Conservation (phyloP, 2,329 filamentous ascomycete species). For the Paraconiothyrium sp. region DNA sequence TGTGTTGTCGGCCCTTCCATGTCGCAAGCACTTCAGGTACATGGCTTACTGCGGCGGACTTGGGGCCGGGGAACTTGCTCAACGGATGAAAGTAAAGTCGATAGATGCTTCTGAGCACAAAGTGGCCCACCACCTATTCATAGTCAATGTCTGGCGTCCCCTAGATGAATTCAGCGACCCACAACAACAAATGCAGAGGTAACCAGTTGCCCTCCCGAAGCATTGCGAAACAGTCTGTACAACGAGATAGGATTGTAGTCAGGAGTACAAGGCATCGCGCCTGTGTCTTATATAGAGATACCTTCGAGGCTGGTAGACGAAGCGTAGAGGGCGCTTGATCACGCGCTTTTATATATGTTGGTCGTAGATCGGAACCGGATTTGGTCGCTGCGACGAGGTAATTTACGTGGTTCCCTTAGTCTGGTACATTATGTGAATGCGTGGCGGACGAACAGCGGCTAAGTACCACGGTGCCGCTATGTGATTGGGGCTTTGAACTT, state of each 20-base stretch:
- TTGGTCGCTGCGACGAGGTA: too few species aligned
- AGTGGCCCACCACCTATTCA: slow-evolving; percentile 25
- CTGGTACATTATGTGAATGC: too few species aligned
- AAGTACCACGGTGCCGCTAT: too few species aligned
- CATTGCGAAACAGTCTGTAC: neutral
- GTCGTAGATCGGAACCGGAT: too few species aligned
- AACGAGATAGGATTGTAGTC: neutral
- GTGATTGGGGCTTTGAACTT: too few species aligned
- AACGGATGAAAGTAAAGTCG: slow-evolving; percentile 55
- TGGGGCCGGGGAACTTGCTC: slow-evolving; percentile 56
- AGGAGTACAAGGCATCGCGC: neutral
- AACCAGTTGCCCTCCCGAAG: neutral
- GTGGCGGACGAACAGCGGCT: too few species aligned
- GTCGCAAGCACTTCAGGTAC: slow-evolving; percentile 41
- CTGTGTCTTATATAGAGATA: neutral
- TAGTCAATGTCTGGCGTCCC: neutral
- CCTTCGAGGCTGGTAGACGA: too few species aligned
- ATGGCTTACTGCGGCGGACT: slow-evolving; percentile 44
- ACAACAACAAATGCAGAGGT: neutral
- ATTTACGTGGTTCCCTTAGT: too few species aligned
- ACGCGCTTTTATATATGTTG: too few species aligned
- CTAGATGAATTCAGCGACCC: neutral
- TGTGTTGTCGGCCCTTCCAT: slow-evolving; percentile 34
- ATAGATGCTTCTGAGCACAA: slow-evolving; percentile 40
- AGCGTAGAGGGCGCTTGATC: too few species aligned